Base-by-base conservation (phyloP, 768 basidiomycete genomes). In the Coprinellus micaceus region DNA sequence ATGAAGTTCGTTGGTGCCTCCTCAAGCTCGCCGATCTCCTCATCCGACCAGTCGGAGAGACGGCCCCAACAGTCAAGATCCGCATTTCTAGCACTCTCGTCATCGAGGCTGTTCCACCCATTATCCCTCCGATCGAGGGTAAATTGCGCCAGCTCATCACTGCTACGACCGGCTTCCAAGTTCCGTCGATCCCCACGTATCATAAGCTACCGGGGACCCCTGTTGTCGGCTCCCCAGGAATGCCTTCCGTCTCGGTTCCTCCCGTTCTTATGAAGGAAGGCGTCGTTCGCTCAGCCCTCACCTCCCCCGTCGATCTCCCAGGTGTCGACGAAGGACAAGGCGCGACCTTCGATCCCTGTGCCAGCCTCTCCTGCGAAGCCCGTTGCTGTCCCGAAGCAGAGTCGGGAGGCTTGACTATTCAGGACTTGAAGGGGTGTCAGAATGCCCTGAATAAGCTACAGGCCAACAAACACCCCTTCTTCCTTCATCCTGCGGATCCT, bases 401-500 rank as follows among this genome's bases (percentile, higher is more conserved):
- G 64, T 74, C 82, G 2, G 78, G 80, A 33, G 93, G 93, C 52
- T 89, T 96, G 88, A 77, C 80, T 40, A 64, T 85, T 30, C 82
- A 84, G 47, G 94, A 96, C 65, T 69, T 91, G 56, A 82, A 81
- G 50, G 89, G 88, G 9, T 89, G 84, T 61, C 81, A 85, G 51
- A 89, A 81, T 58, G 87, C 85, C 2, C 69, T 96, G 65, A 88
- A 89, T 77, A 95, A 94, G 67, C 71, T 96, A 29, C 81, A 81
- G 64, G 65, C 80, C 24, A 81, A 93, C 69, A 94, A 90, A 68
- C 84, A 82, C 58, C 85, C 89, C 3, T 64, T 89, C 52, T 98
- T 98, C 71, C 74, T 86, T 40, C 84, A 89, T 57, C 93, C 96
- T 30, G 96, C 98, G n/a, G 94, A 97, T 71, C 94, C 94, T n/a